A percentile compares a stretch with the other conserved stretches of the same genome.
Evolutionary conservation across 2,329 filamentous ascomycete genomes (phyloP).

Genomic region (Gaeumannomyces tritici): DNA sequence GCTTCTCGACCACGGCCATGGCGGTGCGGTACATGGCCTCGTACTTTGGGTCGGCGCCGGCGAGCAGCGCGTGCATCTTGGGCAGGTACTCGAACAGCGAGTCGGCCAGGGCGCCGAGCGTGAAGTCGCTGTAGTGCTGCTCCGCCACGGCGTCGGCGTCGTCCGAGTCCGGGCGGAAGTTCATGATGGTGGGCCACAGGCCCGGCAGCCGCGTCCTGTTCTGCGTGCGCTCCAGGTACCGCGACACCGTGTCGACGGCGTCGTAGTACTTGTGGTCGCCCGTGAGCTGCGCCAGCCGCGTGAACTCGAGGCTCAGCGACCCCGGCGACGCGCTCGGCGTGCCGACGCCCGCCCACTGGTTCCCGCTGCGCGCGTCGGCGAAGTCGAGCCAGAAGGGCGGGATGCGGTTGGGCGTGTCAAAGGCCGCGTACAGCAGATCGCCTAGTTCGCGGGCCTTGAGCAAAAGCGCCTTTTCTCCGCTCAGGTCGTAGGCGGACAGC

Average conservation of each 20-base stretch:
- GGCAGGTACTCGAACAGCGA: conserved; percentile 51
- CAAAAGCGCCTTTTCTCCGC: conserved; percentile 30
- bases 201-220: conserved; percentile 62
- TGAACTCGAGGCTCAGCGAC: conserved; percentile 62
- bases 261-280: conserved; percentile 63
- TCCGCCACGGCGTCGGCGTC: not conserved
- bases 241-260: conserved; percentile 63
- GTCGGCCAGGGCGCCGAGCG: conserved; percentile 45
- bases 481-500: conserved; percentile 41
- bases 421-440: conserved; percentile 39
- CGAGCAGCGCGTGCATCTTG: conserved; percentile 56
- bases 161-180: conserved; percentile 38
- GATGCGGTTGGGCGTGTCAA: conserved; percentile 43
- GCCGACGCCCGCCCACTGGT: conserved; percentile 21
- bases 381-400: conserved; percentile 49
- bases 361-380: conserved; percentile 21
- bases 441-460: conserved; percentile 40
- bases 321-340: conserved; percentile 33
- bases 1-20: conserved; percentile 47
- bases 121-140: conserved; percentile 32
- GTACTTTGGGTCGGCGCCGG: conserved; percentile 52
- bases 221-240: conserved; percentile 59
- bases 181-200: conserved; percentile 61
- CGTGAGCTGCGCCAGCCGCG: conserved; percentile 58
- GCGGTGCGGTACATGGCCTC: conserved; percentile 52